Evolutionary conservation across 495 filamentous ascomycete genomes (phyloP), one percentile per base, ranked within the genome.

Genomic region (Astrocystis sublimbata): DNA sequence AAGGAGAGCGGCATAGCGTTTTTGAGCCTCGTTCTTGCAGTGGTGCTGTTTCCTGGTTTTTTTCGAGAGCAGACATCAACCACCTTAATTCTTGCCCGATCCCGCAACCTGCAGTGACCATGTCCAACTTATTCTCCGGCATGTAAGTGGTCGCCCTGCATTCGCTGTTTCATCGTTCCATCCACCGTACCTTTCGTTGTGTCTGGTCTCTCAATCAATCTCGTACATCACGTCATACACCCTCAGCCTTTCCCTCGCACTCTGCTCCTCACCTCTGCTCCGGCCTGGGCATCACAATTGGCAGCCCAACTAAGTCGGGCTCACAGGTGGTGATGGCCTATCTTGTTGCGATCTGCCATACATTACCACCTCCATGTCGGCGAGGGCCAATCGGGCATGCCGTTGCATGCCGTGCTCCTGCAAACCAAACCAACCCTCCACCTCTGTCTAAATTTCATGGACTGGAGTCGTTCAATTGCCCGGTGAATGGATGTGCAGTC

Each of bases 91-190:
- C 52, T 49, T 51, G 61, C 63, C 60, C 60, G 65, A 67, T 61
- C 55, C 64, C 51, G 62, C 60, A 54, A 47, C 65, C 52, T 61
- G 31, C 58, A 55, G 61, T 46, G 71, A 83, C 66, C 58, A 92
- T 92, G 89, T 87, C 88, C 61, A 89, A 86, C 73, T 82, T 91
- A 71, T 89, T 92, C 69, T 89, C 89, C 71, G 89, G 88, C 73
- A 88, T 92, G 89, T 91, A 82, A 82, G 88, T 89, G 57, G 26
- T 65, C 52, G 60, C 28, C 38, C 51, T 65, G 47, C 38, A 47
- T 67, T 61, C 19, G 47, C 36, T 7, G 33, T 45, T 17, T 30
- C 47, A 19, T 36, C 10, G 33, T 45, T 17, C 38, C 47, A 19
- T 36, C 28, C n/a, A 19, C 17, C 17, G 28, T 15, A 12, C 19